Base-by-base conservation (phyloP, 306 rosid genomes). In the Lathyrus aphaca region DNA sequence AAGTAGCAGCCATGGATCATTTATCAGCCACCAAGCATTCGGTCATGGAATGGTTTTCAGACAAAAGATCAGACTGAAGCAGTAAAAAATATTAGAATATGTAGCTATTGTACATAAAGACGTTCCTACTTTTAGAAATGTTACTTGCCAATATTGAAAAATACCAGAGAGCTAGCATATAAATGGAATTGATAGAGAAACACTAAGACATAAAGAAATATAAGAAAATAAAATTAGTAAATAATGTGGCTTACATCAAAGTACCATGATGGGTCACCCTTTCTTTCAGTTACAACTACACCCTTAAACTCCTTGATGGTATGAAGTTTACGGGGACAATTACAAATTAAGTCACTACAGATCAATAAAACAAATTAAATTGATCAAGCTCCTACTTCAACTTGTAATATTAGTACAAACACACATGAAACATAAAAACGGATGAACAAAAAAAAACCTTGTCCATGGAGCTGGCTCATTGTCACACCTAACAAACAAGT, bases 391-490 rank as follows among this genome's bases (percentile, higher is more conserved):
- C 12, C 40, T 27, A 29, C 58, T 66, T 15, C 2, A 30, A 45
- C 17, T 30, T 39, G 6, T 13, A 25, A 25, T 8, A 27, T 3
- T 10, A 51, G 21, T 10, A 10, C 37, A 60, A 40, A 46, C 1
- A 46, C 6, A 18, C 2, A 9, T n/a, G 15, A 50, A 13, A 43
- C 17, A 6, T 4, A 5, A 49, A 17, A 42, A 25, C 27, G 1
- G 9, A 5, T 30, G 5, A 19, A 50, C 11, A 11, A 72, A 44
- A 35, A 59, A 35, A 1, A 66, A 80, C 95, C 88, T 84, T 53
- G 92, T 80, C 97, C 96, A 86, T 3, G 97, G 96, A 2, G 96
- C 96, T 5, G 94, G 90, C 62, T 86, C 96, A 44, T 92, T 89
- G 76, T 92, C 97, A 69, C 94, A 89, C 77, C 97, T 79, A 43